Percentiles rank a stretch among this genome's conserved stretches.
Conservation (phyloP, 2,329 filamentous ascomycete genomes). For the Penicillium brevicompactum region DNA sequence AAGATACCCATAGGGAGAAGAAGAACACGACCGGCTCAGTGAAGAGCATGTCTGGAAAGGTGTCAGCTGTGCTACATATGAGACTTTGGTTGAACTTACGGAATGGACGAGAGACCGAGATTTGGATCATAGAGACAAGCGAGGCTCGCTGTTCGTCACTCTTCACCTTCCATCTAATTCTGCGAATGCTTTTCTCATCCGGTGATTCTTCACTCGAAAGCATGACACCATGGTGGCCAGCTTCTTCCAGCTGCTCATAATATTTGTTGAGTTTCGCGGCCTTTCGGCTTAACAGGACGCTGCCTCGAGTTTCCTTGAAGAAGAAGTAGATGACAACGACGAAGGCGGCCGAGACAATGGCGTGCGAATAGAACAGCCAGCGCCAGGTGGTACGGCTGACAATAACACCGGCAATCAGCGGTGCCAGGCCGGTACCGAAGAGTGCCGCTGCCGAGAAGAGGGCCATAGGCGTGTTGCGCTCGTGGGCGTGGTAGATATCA, state of each 20-base stretch:
- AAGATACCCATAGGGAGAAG: constrained; percentile 88
- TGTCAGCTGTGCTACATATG: neutral
- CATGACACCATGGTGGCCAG: constrained; percentile 61
- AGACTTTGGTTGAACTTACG: constrained; percentile 41
- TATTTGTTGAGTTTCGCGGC: constrained; percentile 74
- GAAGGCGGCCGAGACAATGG: constrained; percentile 67
- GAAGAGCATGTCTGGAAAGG: constrained; percentile 54
- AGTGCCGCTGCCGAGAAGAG: constrained; percentile 80
- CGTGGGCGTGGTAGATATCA: constrained; percentile 77
- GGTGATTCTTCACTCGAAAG: constrained; percentile 37
- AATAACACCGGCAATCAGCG: constrained; percentile 71
- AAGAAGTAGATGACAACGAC: constrained; percentile 66
- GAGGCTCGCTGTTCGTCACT: constrained; percentile 75
- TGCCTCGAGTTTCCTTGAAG: constrained; percentile 81
- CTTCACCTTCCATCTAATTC: constrained; percentile 78
- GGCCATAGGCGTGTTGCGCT: constrained; percentile 87
- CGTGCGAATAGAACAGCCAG: constrained; percentile 88
- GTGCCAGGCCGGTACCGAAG: constrained; percentile 77
- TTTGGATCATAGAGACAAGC: constrained; percentile 68
- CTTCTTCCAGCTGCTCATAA: constrained; percentile 72
- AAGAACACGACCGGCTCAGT: constrained; percentile 65
- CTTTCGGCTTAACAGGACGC: constrained; percentile 76
- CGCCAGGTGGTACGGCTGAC: constrained; percentile 70
- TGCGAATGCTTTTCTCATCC: constrained; percentile 40
- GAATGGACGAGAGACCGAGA: constrained; percentile 78